Evolutionary conservation across 2,329 filamentous ascomycete species (phyloP).

Genomic region (Neofusicoccum sp.): DNA sequence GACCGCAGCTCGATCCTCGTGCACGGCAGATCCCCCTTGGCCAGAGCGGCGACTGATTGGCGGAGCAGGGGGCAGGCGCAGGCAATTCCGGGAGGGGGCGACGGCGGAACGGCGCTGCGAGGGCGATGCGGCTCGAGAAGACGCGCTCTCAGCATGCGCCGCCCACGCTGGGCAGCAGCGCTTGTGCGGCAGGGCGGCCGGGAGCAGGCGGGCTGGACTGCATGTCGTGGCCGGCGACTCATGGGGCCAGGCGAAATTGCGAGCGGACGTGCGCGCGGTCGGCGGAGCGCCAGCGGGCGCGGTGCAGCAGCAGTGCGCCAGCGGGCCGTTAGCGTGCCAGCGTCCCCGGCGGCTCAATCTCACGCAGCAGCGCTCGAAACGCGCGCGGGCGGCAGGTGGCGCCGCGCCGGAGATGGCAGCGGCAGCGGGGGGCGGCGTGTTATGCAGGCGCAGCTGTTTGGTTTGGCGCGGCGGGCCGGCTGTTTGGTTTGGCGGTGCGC

Average conservation of each 20-base stretch:
- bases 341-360: neutral
- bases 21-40: constrained; percentile 18
- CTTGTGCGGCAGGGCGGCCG: neutral
- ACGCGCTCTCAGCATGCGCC: too few relatives aligned
- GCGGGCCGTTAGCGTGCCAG: constrained; percentile 1
- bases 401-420: neutral
- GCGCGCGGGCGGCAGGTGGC: neutral
- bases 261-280: constrained; percentile 8
- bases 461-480: constrained; percentile 1
- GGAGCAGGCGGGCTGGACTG: neutral
- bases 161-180: neutral
- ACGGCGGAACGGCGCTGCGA: neutral
- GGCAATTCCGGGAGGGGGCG: neutral
- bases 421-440: neutral
- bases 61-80: constrained; percentile 13
- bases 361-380: constrained; percentile 1
- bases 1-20: constrained; percentile 13
- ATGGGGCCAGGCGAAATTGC: constrained; percentile 15
- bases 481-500: neutral
- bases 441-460: neutral
- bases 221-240: constrained; percentile 14
- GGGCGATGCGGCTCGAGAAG: too few relatives aligned
- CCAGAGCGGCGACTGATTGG: constrained; percentile 15
- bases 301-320: neutral
- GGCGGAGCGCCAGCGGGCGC: neutral